phyloP scores from a whole-genome alignment of 1,284 basidiomycete genomes.

The Chalciporus sp. region DNA sequence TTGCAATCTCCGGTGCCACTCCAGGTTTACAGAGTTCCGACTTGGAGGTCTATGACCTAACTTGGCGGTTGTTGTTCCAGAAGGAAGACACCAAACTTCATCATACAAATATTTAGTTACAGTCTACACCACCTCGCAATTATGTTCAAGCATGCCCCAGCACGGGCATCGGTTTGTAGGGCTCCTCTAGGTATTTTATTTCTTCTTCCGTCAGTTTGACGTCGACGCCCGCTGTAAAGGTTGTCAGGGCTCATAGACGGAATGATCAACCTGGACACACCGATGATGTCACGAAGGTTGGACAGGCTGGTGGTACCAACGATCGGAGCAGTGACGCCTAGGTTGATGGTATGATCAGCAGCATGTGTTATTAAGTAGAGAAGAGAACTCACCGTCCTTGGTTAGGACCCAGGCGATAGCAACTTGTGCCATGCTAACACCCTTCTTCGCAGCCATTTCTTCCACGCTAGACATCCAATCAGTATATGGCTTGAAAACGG shows the following conservation, averaged over 20 bases:
- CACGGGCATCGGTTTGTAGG: constrained; percentile 44
- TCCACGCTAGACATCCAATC: constrained; percentile 36
- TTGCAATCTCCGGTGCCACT: too few species aligned
- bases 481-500: background rate
- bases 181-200: constrained; percentile 44
- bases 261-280: constrained; percentile 22
- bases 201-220: constrained; percentile 50
- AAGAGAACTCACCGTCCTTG: constrained; percentile 33
- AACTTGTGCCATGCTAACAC: constrained; percentile 52
- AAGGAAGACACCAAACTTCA: background rate
- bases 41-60: background rate
- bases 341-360: background rate
- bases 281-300: constrained; percentile 47
- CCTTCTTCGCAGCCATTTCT: constrained; percentile 45
- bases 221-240: constrained; percentile 32
- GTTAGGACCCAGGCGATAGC: constrained; percentile 52
- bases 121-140: background rate
- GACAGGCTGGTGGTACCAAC: constrained; percentile 50
- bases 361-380: background rate
- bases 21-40: background rate
- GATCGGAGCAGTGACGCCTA: constrained; percentile 47
- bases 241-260: constrained; percentile 4
- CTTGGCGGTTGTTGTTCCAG: background rate
- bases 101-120: background rate
- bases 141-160: constrained; percentile 32